phyloP scores from a whole-genome alignment of 257 asterid species.

The Osmanthus fragrans region DNA sequence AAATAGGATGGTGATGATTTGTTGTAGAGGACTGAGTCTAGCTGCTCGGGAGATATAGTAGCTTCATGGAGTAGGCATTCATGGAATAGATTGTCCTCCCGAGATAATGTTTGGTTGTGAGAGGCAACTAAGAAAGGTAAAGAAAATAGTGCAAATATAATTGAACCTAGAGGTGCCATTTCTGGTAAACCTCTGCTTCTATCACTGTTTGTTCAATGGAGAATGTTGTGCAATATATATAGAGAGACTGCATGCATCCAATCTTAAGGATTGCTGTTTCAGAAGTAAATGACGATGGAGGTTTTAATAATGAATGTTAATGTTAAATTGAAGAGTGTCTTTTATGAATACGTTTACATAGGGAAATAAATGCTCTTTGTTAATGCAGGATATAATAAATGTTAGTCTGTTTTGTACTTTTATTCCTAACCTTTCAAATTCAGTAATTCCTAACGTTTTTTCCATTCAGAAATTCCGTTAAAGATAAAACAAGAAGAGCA shows the following conservation, averaged over 20 bases:
- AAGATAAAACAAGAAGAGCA: too few relatives aligned
- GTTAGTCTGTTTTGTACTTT: too few relatives aligned
- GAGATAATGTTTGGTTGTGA: background rate
- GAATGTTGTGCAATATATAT: background rate
- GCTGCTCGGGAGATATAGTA: background rate
- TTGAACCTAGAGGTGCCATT: background rate
- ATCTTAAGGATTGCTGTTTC: background rate
- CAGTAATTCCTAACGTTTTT: too few relatives aligned
- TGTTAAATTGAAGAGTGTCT: background rate
- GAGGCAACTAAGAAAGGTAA: slow-evolving; percentile 2
- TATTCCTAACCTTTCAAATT: too few relatives aligned
- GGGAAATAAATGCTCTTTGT: background rate
- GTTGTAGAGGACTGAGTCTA: background rate
- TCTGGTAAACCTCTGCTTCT: background rate
- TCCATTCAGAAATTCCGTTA: too few relatives aligned
- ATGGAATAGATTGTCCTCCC: background rate
- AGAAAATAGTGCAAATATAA: background rate
- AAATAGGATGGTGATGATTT: background rate
- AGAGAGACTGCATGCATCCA: background rate
- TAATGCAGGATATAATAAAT: background rate
- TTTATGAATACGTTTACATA: background rate
- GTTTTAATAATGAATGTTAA: background rate
- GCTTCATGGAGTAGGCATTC: slow-evolving; percentile 5
- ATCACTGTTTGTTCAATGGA: background rate
- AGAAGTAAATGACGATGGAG: background rate